A percentile compares a stretch with the other conserved stretches of the same genome.
Evolutionary conservation across 164 flowering plant genomes (phyloP).

Genomic region (Dillenia suffruticosa): DNA sequence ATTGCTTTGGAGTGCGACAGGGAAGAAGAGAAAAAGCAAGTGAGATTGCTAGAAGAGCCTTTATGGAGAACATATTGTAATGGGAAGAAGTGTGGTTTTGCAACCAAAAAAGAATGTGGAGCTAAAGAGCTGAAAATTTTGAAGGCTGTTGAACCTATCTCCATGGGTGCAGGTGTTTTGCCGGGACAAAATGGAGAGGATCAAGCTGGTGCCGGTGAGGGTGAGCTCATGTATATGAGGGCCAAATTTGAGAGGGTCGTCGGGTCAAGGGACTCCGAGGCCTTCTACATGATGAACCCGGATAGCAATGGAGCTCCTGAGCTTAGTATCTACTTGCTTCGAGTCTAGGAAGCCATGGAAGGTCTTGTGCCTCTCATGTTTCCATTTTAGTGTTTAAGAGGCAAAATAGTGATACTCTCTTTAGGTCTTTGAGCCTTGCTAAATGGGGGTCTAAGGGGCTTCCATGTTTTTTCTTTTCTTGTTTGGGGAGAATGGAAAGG

Average conservation of each 20-base stretch:
- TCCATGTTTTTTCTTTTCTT: conserved; percentile 5
- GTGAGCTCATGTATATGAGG: conserved; percentile 87
- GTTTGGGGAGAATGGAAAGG: conserved; percentile 10
- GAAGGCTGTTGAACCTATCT: conserved; percentile 66
- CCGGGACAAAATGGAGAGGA: conserved; percentile 24
- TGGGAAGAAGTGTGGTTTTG: conserved; percentile 59
- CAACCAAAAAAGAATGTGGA: conserved; percentile 42
- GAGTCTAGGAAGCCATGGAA: conserved; percentile 33
- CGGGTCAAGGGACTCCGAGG: conserved; percentile 76
- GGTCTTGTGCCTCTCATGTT: too few species aligned
- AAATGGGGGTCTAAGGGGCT: background rate
- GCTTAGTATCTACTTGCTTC: conserved; percentile 66
- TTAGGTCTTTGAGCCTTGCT: background rate
- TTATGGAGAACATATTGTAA: conserved; percentile 64
- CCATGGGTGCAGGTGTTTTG: conserved; percentile 83
- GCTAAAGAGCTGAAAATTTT: conserved; percentile 38
- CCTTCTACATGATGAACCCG: conserved; percentile 86
- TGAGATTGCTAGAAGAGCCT: conserved; percentile 42
- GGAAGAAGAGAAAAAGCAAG: conserved; percentile 16
- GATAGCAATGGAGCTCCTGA: conserved; percentile 74
- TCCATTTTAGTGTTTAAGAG: background rate
- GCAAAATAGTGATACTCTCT: conserved; percentile 1
- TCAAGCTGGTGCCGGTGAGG: conserved; percentile 21
- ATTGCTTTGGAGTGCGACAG: conserved; percentile 62
- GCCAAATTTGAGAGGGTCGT: conserved; percentile 78